Percentiles rank a stretch among this genome's conserved stretches.
Conservation (phyloP, 225 moss, liverwort and hornwort genomes). For the Pleurozium schreberi region DNA sequence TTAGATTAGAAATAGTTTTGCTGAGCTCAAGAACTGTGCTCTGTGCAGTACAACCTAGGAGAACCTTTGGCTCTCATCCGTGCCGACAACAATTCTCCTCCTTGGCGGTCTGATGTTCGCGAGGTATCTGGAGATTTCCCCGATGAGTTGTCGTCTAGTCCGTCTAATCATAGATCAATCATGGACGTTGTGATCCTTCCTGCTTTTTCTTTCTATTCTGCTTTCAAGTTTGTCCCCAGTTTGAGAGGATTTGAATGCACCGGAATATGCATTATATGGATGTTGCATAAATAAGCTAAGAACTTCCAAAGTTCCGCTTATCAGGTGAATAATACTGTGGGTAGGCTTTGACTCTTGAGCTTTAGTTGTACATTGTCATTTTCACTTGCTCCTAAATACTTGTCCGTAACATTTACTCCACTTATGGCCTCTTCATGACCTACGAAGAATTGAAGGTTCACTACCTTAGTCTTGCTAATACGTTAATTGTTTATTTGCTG, state of each 20-base stretch:
- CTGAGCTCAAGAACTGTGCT: neutral
- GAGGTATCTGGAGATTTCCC: conserved; percentile 38
- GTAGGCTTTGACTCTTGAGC: neutral
- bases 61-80: conserved; percentile 80
- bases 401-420: neutral
- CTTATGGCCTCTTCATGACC: neutral
- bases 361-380: neutral
- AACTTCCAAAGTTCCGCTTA: neutral
- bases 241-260: neutral
- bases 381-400: neutral
- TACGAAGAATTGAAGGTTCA: neutral
- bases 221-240: neutral
- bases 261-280: neutral
- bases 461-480: neutral
- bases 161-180: neutral
- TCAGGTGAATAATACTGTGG: neutral
- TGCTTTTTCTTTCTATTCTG: neutral
- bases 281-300: neutral
- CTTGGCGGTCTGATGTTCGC: conserved; percentile 69
- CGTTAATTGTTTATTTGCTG: neutral
- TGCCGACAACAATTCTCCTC: conserved; percentile 92
- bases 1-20: neutral
- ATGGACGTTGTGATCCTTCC: neutral
- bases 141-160: neutral
- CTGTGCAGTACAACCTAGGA: conserved; percentile 65